Evolutionary conservation across 2,329 filamentous ascomycete species (phyloP), one percentile per base, ranked within the genome.

Genomic region (Ascochyta fabae): DNA sequence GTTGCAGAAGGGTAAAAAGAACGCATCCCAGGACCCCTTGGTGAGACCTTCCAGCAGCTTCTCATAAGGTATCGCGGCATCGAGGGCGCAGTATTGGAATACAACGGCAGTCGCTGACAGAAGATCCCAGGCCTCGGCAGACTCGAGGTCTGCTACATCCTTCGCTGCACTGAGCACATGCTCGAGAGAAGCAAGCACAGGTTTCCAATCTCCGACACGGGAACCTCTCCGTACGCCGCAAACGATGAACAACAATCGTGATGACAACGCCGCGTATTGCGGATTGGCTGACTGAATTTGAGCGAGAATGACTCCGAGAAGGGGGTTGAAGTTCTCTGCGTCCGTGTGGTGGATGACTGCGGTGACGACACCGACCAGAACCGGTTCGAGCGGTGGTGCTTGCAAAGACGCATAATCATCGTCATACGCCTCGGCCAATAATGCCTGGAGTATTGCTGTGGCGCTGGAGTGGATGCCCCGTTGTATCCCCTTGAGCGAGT

Each of bases 1-100:
- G 13, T 88, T 88, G 75, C 92, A 97, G 74, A 98, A 96, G 0
- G 87, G 84, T 39, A 98, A 83, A 72, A 96, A 98, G 79, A 88
- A 88, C 47, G 77, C 77, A 67, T 88, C 85, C 66, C 93, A 83
- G 1, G 83, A 82, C 40, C 89, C 86, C 47, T 84, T 83, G 3
- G 85, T 86, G 43, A 96, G 78, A 3, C 80, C 78, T 31, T 88
- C 85, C 41, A 96, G 81, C 3, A 85, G 76, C 15, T 85, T 83
- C 53, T 93, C 83, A 34, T 85, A 83, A 1, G 90, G 85, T 38
- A 96, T 87, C 33, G 96, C 78, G 6, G 88, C 84, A 65, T 96
- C 91, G 71, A 96, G 87, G 1, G 93, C 87, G 6, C 92, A 89
- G 62, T 87, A 84, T 63, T 91, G 87, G 72, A 96, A 86, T 3